Base-by-base conservation (phyloP, 352 stramenopile species). In the Aphanomyces stellatus region DNA sequence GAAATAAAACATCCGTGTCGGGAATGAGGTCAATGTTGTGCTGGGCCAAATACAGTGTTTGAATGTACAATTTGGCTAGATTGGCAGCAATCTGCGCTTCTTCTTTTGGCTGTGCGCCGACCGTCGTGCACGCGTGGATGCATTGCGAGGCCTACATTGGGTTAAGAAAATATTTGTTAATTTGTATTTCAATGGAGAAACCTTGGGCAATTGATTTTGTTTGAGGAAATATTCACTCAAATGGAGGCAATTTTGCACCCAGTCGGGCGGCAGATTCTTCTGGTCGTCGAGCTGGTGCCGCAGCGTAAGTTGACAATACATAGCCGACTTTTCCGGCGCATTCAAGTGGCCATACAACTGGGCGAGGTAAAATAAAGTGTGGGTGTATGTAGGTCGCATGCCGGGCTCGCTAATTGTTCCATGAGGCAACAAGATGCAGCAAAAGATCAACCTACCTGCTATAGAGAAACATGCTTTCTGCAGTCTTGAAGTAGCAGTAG, bases 291-390 rank as follows among this genome's bases (percentile, higher is more conserved):
- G 48, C 49, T 91, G 82, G 28, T 85, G 62, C 63, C 87, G 78
- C 0, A 91, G 70, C n/a, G 82, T 91, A 17, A 73, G 72, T 24
- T 86, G 66, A 51, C 82, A 91, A 59, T 79, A 87, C 66, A 62
- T 70, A 8, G 82, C 81, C 17, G 82, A 89, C 28, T 78, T 73
- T 24, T 83, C 76, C 1, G 78, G 69, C 35, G 75, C 60, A 7
- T 79, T 65, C 19, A 91, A 74, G 10, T 69, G 72, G 17, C 76
- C 77, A 49, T 86, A 91, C 31, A 88, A 73, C 48, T 91, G 82
- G 6, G 82, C 82, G 46, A 91, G 60, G 65, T 88, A 91, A 56
- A 91, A 90, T 34, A 87, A 74, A 40, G 80, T 69, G 59, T 87
- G 78, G 4, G 77, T 82, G 19, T 78, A 77, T 10, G 69, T 41